phyloP scores from a whole-genome alignment of 75 land plant species.

The Gnetum montanum region DNA sequence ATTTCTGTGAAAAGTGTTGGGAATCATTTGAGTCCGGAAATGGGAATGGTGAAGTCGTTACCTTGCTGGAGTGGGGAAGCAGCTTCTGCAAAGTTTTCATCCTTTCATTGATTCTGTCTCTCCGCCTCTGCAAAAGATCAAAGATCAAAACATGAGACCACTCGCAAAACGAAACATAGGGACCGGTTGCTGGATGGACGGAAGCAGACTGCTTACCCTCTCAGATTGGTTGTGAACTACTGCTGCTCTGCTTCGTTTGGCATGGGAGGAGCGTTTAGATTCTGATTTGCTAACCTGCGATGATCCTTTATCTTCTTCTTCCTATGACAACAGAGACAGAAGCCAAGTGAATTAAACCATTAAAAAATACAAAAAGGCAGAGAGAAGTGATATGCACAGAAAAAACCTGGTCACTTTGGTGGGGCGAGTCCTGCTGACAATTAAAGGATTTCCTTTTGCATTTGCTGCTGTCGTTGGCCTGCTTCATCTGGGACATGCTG shows the following conservation, averaged over 20 bases:
- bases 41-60: neutral
- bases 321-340: neutral
- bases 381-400: too few species aligned
- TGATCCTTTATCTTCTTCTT: conserved; percentile 3
- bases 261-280: conserved; percentile 6
- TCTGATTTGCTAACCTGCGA: conserved; percentile 2
- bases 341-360: neutral
- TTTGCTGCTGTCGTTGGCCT: too few species aligned
- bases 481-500: too few species aligned
- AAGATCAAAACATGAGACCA: neutral
- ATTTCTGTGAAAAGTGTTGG: too few species aligned
- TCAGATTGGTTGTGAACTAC: conserved; percentile 38
- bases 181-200: neutral
- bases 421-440: too few species aligned
- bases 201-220: conserved; percentile 11
- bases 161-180: neutral
- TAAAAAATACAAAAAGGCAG: too few species aligned
- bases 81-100: conserved; percentile 54
- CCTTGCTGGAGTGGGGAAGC: conserved; percentile 61
- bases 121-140: conserved; percentile 46
- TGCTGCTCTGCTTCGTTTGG: conserved; percentile 36
- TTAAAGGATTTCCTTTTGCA: too few species aligned
- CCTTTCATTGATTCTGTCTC: conserved; percentile 53
- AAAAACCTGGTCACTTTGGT: too few species aligned
- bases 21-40: neutral